phyloP scores from a whole-genome alignment of 2,329 filamentous ascomycete species.

The Fusarium vanettenii region DNA sequence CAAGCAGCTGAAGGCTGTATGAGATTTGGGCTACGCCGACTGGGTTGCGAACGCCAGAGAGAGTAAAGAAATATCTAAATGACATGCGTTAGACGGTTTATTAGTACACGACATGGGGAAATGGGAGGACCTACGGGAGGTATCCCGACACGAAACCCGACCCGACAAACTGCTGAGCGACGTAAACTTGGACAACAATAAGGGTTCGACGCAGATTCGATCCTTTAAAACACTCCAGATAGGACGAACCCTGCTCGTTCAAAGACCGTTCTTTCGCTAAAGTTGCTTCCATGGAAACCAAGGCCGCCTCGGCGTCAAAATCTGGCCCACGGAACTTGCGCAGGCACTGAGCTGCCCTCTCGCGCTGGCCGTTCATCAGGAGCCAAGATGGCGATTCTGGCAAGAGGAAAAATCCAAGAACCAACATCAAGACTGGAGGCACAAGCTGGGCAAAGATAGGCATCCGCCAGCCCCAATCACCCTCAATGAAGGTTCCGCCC shows the following conservation, averaged over 20 bases:
- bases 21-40: background rate
- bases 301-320: conserved; percentile 35
- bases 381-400: conserved; percentile 61
- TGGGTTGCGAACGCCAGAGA: background rate
- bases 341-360: conserved; percentile 45
- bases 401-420: conserved; percentile 39
- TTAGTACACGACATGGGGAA: background rate
- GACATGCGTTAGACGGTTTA: background rate
- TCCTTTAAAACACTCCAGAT: conserved; percentile 8
- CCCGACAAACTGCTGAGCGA: background rate
- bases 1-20: background rate
- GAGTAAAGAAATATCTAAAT: conserved; percentile 8
- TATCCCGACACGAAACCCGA: background rate
- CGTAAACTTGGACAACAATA: background rate
- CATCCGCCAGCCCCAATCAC: conserved; percentile 54
- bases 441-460: conserved; percentile 59
- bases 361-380: conserved; percentile 49
- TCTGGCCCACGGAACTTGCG: conserved; percentile 39
- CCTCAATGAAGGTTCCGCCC: conserved; percentile 18
- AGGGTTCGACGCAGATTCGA: conserved; percentile 5
- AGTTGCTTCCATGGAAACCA: background rate
- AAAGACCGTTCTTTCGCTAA: conserved; percentile 11
- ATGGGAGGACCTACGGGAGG: background rate
- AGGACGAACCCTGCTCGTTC: conserved; percentile 31
- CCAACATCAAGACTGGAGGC: conserved; percentile 50